phyloP scores from a whole-genome alignment of 2,329 filamentous ascomycete species.

The Talaromyces amestolkiae region DNA sequence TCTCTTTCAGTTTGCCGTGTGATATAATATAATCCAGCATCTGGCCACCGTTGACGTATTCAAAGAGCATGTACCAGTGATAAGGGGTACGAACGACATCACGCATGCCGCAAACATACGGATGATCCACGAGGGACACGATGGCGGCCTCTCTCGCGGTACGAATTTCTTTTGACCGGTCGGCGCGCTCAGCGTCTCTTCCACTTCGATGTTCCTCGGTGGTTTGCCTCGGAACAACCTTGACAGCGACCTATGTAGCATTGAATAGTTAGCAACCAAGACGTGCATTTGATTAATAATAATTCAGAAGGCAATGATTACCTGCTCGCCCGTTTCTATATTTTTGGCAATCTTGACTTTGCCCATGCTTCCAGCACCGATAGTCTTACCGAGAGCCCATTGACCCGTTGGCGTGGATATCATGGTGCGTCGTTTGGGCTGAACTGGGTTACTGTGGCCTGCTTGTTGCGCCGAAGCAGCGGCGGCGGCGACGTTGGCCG shows the following conservation, averaged over 20 bases:
- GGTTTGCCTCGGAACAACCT: slow-evolving; percentile 90
- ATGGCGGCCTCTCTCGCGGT: slow-evolving; percentile 95
- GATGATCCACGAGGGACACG: slow-evolving; percentile 88
- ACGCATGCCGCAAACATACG: slow-evolving; percentile 91
- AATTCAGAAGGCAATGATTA: slow-evolving; percentile 42
- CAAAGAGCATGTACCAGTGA: slow-evolving; percentile 99
- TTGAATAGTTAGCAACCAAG: neutral
- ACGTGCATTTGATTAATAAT: neutral
- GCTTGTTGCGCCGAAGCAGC: slow-evolving; percentile 53
- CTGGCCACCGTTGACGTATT: slow-evolving; percentile 97
- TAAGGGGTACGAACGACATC: slow-evolving; percentile 95
- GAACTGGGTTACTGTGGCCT: slow-evolving; percentile 36
- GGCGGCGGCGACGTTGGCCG: slow-evolving; percentile 53
- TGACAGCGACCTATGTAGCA: slow-evolving; percentile 74
- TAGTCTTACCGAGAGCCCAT: slow-evolving; percentile 94
- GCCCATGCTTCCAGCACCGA: slow-evolving; percentile 97
- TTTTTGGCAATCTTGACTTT: slow-evolving; percentile 96
- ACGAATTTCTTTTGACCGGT: slow-evolving; percentile 93
- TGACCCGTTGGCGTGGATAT: slow-evolving; percentile 88
- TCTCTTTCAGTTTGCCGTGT: slow-evolving; percentile 94
- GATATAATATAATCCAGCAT: slow-evolving; percentile 99
- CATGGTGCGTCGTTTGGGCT: slow-evolving; percentile 65
- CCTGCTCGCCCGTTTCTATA: slow-evolving; percentile 85
- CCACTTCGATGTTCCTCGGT: slow-evolving; percentile 74
- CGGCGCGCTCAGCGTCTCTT: slow-evolving; percentile 80